Evolutionary conservation across 2,329 filamentous ascomycete genomes (phyloP).

Genomic region (Hirsutella rhossiliensis): DNA sequence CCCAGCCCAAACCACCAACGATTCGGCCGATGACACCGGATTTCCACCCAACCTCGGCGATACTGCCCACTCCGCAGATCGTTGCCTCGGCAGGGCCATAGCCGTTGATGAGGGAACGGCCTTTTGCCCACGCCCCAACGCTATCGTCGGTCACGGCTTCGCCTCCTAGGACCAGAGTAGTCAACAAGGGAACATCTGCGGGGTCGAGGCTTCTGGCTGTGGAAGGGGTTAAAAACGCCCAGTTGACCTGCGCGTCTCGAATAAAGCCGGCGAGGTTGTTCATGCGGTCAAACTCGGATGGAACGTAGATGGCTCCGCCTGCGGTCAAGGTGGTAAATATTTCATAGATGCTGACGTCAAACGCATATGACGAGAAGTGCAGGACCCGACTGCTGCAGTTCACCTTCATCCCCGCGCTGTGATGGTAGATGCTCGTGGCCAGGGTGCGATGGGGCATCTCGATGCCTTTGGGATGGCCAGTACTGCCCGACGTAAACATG

Average conservation of each 20-base stretch:
- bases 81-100: background rate
- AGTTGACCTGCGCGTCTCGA: background rate
- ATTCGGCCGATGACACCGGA: background rate
- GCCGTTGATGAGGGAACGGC: background rate
- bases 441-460: background rate
- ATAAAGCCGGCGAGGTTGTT: background rate
- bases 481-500: background rate
- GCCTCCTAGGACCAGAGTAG: background rate
- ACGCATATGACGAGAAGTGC: constrained; percentile 7
- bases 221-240: background rate
- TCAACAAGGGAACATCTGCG: background rate
- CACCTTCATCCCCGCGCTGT: background rate
- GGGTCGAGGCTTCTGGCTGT: background rate
- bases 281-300: background rate
- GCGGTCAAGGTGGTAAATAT: background rate
- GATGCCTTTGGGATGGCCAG: background rate
- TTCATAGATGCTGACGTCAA: constrained; percentile 4
- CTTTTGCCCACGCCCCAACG: background rate
- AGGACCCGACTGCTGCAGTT: background rate
- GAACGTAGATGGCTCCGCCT: constrained; percentile 2
- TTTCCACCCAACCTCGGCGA: background rate
- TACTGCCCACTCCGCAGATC: background rate
- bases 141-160: background rate
- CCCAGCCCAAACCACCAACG: background rate
- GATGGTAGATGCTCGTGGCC: too few species aligned